phyloP scores from a whole-genome alignment of 2,329 filamentous ascomycete species.

The Aspergillus sclerotialis region DNA sequence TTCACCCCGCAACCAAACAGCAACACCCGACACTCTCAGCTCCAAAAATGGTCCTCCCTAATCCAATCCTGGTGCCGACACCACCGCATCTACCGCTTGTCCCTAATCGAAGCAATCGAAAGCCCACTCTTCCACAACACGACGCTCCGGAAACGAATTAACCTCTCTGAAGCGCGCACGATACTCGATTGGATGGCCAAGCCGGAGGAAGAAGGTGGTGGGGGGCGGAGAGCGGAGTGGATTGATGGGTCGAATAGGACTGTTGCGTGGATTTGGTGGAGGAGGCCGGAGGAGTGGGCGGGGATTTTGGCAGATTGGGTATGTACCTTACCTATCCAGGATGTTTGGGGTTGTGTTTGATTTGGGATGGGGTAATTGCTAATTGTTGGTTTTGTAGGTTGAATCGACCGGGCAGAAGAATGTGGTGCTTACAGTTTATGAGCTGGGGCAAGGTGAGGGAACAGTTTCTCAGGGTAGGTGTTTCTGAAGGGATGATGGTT shows the following conservation, averaged over 20 bases:
- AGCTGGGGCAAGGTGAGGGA: constrained; percentile 80
- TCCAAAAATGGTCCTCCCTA: constrained; percentile 77
- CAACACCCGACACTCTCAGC: constrained; percentile 43
- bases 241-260: constrained; percentile 46
- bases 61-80: constrained; percentile 77
- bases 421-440: constrained; percentile 84
- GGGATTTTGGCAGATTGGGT: constrained; percentile 66
- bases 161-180: constrained; percentile 45
- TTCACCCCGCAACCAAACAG: constrained; percentile 42
- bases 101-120: constrained; percentile 55
- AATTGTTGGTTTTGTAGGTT: constrained; percentile 42
- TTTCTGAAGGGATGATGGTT: constrained; percentile 1
- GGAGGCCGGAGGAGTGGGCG: constrained; percentile 85
- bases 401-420: constrained; percentile 86
- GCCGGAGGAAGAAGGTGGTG: constrained; percentile 36
- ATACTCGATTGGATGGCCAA: constrained; percentile 52
- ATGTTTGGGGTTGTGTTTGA: constrained; percentile 1
- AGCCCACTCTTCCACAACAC: constrained; percentile 52
- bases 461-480: constrained; percentile 59
- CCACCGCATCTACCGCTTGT: constrained; percentile 68
- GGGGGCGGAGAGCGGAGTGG: constrained; percentile 54
- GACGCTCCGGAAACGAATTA: constrained; percentile 38
- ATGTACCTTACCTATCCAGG: constrained; percentile 20
- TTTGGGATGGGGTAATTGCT: too few relatives aligned
- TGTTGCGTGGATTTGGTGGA: constrained; percentile 74